Evolutionary conservation across 1,284 basidiomycete species (phyloP).

Genomic region (Leccinum subfulvum): DNA sequence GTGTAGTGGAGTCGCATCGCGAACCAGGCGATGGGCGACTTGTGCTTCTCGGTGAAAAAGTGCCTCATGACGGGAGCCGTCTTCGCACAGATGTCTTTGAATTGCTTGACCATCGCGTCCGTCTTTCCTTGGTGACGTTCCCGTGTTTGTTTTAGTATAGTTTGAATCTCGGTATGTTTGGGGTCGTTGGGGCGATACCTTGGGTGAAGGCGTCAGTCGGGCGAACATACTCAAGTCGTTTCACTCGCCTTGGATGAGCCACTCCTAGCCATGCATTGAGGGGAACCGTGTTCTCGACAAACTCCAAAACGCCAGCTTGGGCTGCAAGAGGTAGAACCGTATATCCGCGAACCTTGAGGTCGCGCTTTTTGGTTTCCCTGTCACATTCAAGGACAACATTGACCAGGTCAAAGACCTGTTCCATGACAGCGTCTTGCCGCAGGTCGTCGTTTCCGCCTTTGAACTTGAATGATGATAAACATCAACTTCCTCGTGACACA

Average conservation of each 20-base stretch:
- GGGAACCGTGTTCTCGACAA: conserved; percentile 79
- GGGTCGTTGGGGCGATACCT: conserved; percentile 46
- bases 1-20: conserved; percentile 89
- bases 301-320: conserved; percentile 88
- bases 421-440: conserved; percentile 98
- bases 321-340: conserved; percentile 84
- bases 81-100: conserved; percentile 49
- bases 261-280: conserved; percentile 61
- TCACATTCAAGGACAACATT: conserved; percentile 79
- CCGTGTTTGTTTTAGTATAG: conserved; percentile 28
- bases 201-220: conserved; percentile 21
- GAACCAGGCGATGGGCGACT: conserved; percentile 89
- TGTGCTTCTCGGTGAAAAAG: conserved; percentile 89
- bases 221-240: neutral
- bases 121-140: conserved; percentile 34
- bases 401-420: conserved; percentile 92
- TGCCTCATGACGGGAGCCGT: conserved; percentile 90
- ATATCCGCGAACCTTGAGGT: conserved; percentile 80
- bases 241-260: conserved; percentile 59
- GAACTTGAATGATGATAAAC: conserved; percentile 54
- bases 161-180: conserved; percentile 21
- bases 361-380: conserved; percentile 71
- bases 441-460: conserved; percentile 91
- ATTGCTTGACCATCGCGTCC: conserved; percentile 47
- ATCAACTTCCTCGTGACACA: neutral